Percentiles rank a stretch among this genome's conserved stretches.
Evolutionary conservation across 441 rosid species (phyloP).

Genomic region (Aleurites moluccanus): DNA sequence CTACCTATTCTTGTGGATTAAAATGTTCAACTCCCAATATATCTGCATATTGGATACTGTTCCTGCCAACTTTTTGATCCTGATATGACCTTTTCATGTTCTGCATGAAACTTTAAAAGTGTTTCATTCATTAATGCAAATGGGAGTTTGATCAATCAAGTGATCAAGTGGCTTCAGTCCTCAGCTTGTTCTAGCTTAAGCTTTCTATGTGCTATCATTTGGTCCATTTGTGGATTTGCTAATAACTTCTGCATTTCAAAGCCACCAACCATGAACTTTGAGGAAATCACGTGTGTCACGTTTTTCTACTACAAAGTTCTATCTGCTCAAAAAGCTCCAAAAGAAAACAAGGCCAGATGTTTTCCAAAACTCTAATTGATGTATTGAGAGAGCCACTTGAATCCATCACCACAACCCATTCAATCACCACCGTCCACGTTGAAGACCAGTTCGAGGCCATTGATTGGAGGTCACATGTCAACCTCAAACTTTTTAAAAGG

Average conservation of each 20-base stretch:
- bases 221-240: background rate
- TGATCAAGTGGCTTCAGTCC: too few species aligned
- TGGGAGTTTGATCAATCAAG: too few species aligned
- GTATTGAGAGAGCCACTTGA: constrained; percentile 92
- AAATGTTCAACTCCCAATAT: constrained; percentile 5
- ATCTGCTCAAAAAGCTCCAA: background rate
- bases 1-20: constrained; percentile 1
- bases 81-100: background rate
- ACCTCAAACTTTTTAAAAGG: background rate
- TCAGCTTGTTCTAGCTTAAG: background rate
- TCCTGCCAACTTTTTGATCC: background rate
- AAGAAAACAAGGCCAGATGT: constrained; percentile 24
- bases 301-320: background rate
- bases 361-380: constrained; percentile 52
- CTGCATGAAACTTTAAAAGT: background rate
- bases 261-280: background rate
- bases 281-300: constrained; percentile 1
- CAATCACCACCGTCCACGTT: background rate
- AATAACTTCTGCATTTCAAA: background rate
- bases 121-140: background rate
- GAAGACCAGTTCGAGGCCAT: too few species aligned
- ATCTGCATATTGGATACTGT: background rate
- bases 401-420: constrained; percentile 55
- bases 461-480: background rate
- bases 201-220: background rate